phyloP scores from a whole-genome alignment of 2,329 filamentous ascomycete species.

The Phaeosphaeria sp. region DNA sequence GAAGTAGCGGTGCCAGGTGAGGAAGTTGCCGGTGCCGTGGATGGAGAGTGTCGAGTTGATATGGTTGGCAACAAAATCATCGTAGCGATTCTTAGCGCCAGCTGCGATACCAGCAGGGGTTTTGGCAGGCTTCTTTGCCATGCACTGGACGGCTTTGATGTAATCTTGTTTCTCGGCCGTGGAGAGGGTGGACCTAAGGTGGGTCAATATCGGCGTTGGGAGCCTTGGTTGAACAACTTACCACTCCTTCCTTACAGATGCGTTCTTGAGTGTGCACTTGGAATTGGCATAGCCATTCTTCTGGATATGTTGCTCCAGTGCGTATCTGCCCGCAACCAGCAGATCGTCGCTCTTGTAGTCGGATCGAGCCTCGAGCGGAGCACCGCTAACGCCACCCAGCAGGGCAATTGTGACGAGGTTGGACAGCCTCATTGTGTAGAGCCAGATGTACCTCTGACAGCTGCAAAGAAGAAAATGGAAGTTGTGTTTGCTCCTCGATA shows the following conservation, averaged over 20 bases:
- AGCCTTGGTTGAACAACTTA: conserved; percentile 13
- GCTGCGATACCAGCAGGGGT: conserved; percentile 28
- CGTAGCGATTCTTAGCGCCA: conserved; percentile 37
- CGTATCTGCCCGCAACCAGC: conserved; percentile 39
- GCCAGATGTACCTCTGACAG: not conserved
- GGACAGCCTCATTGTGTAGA: conserved; percentile 22
- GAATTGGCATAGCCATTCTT: conserved; percentile 27
- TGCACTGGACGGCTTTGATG: conserved; percentile 40
- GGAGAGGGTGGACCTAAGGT: not conserved
- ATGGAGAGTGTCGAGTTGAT: conserved; percentile 27
- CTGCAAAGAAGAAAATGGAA: not conserved
- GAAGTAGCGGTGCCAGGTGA: conserved; percentile 52
- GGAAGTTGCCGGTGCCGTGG: conserved; percentile 43
- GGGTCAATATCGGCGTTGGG: not conserved
- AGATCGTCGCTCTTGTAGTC: conserved; percentile 40
- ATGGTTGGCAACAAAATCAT: not conserved
- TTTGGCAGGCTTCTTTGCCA: conserved; percentile 29
- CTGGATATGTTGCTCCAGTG: conserved; percentile 35
- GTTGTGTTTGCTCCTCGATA: not conserved
- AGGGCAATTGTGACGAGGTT: conserved; percentile 17
- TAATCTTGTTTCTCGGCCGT: conserved; percentile 27
- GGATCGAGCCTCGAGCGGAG: conserved; percentile 22
- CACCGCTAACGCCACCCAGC: conserved; percentile 20
- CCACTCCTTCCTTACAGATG: conserved; percentile 53
- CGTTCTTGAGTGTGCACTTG: conserved; percentile 48